Conservation (phyloP, 805 yeast species). For the Metschnikowia picachoensis region DNA sequence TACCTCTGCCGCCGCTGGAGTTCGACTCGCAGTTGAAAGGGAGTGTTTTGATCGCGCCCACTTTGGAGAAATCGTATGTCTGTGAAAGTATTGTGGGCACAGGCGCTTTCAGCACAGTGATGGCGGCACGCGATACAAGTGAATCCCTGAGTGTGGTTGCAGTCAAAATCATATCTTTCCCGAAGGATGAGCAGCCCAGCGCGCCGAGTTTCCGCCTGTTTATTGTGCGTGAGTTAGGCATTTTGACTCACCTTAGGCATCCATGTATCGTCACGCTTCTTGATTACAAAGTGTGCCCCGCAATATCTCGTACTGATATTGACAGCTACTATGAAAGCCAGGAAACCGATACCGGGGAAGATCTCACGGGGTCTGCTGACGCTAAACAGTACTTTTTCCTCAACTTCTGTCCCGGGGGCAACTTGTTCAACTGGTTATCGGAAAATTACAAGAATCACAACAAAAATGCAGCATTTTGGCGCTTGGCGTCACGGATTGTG, state of each 20-base stretch:
- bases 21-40: constrained; percentile 1
- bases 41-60: constrained; percentile 13
- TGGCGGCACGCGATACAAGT: constrained; percentile 38
- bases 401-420: constrained; percentile 83
- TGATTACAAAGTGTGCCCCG: constrained; percentile 42
- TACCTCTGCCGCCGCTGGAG: constrained; percentile 16
- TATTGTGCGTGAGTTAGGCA: constrained; percentile 62
- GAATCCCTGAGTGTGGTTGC: constrained; percentile 46
- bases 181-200: constrained; percentile 24
- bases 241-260: constrained; percentile 54
- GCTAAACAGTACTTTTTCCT: constrained; percentile 51
- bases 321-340: constrained; percentile 8
- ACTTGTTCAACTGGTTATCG: constrained; percentile 57
- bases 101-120: constrained; percentile 69
- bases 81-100: constrained; percentile 44
- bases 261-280: constrained; percentile 66
- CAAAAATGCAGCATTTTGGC: constrained; percentile 32
- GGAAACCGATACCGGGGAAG: not conserved
- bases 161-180: constrained; percentile 57
- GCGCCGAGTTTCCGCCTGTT: constrained; percentile 32
- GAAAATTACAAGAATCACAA: constrained; percentile 23
- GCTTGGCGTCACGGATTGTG: constrained; percentile 56
- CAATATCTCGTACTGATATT: constrained; percentile 24
- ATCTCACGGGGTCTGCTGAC: constrained; percentile 11
- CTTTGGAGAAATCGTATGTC: constrained; percentile 5